Percentiles rank a stretch among this genome's conserved stretches.
Conservation (phyloP, 257 asterid genomes). For the Phtheirospermum japonicum region DNA sequence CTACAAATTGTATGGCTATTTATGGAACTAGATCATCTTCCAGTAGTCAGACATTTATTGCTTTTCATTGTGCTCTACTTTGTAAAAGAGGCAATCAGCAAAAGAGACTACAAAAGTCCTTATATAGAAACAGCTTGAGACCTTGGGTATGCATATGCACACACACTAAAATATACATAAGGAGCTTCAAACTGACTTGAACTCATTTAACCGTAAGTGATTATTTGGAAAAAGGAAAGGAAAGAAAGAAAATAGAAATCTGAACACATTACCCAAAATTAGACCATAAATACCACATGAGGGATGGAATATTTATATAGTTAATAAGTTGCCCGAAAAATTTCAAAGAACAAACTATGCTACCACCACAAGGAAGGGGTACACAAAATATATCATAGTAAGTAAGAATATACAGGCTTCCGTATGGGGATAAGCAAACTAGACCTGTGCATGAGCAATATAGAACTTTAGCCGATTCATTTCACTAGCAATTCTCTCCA, state of each 20-base stretch:
- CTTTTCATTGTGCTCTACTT: conserved; percentile 1
- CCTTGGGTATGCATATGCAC: neutral
- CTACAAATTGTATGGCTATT: conserved; percentile 12
- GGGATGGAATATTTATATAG: neutral
- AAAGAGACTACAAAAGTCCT: neutral
- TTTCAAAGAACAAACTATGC: neutral
- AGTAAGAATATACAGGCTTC: conserved; percentile 7
- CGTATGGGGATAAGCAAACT: conserved; percentile 30
- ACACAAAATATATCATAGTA: neutral
- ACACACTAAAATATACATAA: neutral
- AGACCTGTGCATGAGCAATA: conserved; percentile 81
- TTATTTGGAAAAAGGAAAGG: neutral
- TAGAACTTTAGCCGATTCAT: conserved; percentile 94
- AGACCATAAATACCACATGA: neutral
- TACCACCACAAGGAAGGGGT: neutral
- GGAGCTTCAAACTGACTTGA: neutral
- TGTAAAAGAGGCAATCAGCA: conserved; percentile 3
- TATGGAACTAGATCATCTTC: conserved; percentile 15
- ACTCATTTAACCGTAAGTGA: neutral
- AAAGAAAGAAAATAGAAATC: neutral
- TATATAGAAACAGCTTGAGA: neutral
- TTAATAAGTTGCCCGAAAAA: conserved; percentile 8
- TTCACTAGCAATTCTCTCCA: conserved; percentile 96
- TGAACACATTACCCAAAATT: neutral
- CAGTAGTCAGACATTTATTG: conserved; percentile 3